Conservation (phyloP, 208 protist species). For the Strigomonas oncopelti region DNA sequence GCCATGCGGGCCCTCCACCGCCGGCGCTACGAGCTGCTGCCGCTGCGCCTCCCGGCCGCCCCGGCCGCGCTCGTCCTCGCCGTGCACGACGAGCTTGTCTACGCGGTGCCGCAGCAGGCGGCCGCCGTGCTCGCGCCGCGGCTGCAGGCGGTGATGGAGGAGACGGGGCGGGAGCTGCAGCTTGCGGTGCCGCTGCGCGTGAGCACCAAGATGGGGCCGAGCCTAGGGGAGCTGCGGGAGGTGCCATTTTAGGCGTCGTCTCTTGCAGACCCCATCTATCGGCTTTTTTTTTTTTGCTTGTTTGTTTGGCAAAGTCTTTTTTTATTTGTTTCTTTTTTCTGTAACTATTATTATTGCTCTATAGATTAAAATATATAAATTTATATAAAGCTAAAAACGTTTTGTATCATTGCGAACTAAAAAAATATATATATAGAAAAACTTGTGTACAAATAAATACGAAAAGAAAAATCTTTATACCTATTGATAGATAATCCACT, state of each 20-base stretch:
- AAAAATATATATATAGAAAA: constrained; percentile 9
- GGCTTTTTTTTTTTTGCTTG: too few species aligned
- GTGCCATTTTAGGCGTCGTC: not conserved
- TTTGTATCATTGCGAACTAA: not conserved
- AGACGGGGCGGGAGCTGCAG: constrained; percentile 35
- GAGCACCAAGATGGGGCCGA: constrained; percentile 64
- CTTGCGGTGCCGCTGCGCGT: constrained; percentile 58
- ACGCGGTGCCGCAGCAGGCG: constrained; percentile 26
- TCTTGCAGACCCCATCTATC: too few species aligned
- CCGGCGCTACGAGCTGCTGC: constrained; percentile 30
- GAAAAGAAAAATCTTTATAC: constrained; percentile 7
- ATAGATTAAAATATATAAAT: too few species aligned
- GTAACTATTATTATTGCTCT: not conserved
- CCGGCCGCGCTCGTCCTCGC: constrained; percentile 37
- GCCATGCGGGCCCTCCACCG: constrained; percentile 64
- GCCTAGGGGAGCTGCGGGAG: constrained; percentile 62
- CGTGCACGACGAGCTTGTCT: constrained; percentile 11
- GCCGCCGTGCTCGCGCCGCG: constrained; percentile 46
- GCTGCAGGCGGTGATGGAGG: constrained; percentile 27
- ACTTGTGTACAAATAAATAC: not conserved
- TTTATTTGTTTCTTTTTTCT: not conserved
- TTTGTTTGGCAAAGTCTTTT: not conserved
- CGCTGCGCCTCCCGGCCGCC: constrained; percentile 54
- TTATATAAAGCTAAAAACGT: not conserved
- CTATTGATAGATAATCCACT: not conserved